These are phyloP conservation scores for Aspergillus fumigatiaffinis DNA, from an alignment of 2,329 filamentous ascomycete species.

Conservation along the genomic window DNA sequence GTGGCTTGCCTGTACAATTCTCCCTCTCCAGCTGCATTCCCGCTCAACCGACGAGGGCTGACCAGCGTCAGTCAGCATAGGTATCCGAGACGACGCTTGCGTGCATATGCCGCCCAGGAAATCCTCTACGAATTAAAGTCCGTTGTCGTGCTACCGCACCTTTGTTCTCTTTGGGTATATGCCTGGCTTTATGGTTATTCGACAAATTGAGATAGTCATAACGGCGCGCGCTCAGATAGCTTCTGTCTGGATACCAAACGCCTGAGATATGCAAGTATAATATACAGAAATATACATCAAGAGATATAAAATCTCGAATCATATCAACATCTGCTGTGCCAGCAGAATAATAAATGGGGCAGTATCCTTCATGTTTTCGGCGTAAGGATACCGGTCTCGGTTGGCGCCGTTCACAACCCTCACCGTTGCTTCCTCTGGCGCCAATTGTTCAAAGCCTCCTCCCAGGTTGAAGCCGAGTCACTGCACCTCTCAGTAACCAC, in stretches of 20 bases:
- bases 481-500: conserved; percentile 72
- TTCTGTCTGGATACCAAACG: not conserved
- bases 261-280: conserved; percentile 10
- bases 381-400: not conserved
- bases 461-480: conserved; percentile 56
- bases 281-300: conserved; percentile 8
- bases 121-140: not conserved
- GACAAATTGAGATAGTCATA: not conserved
- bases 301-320: conserved; percentile 1
- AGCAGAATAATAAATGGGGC: not conserved
- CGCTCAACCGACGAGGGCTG: not conserved
- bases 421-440: conserved; percentile 35
- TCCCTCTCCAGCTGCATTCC: not conserved
- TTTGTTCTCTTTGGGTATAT: not conserved
- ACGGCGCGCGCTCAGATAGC: not conserved
- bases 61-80: conserved; percentile 8
- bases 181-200: not conserved
- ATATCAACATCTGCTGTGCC: not conserved
- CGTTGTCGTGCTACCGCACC: not conserved
- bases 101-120: conserved; percentile 2
- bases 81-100: conserved; percentile 11
- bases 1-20: not conserved
- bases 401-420: not conserved
- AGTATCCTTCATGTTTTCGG: not conserved
- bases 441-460: conserved; percentile 64